A percentile compares a stretch with the other conserved stretches of the same genome.
Conservation (phyloP, 495 filamentous ascomycete genomes). For the Glonium stellatum region DNA sequence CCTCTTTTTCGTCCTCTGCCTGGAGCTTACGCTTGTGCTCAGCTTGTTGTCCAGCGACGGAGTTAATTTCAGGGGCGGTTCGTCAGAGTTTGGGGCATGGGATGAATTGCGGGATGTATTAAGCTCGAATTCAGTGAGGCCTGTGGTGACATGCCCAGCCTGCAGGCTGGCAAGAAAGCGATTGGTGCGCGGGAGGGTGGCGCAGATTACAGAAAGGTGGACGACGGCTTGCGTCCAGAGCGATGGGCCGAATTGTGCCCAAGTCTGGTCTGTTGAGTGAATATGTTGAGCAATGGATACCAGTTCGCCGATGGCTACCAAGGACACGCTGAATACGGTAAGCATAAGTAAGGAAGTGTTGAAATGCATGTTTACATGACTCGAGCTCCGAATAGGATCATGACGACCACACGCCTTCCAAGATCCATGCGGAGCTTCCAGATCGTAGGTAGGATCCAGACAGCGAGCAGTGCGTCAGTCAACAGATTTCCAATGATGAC, state of each 20-base stretch:
- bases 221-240: constrained; percentile 9
- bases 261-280: not conserved
- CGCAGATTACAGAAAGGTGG: constrained; percentile 15
- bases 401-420: constrained; percentile 13
- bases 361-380: constrained; percentile 7
- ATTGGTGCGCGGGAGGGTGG: constrained; percentile 19
- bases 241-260: not conserved
- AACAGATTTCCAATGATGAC: constrained; percentile 24
- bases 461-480: constrained; percentile 24
- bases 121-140: constrained; percentile 20
- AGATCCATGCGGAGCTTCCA: constrained; percentile 20
- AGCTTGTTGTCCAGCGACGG: not conserved
- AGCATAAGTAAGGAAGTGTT: not conserved
- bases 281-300: constrained; percentile 2
- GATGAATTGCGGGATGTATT: not conserved
- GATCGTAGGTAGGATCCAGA: constrained; percentile 22
- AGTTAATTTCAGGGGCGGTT: not conserved
- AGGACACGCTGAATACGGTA: not conserved
- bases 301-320: not conserved
- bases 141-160: constrained; percentile 5
- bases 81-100: not conserved
- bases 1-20: not conserved
- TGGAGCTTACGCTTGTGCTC: not conserved
- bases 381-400: constrained; percentile 19
- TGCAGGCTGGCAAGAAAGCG: constrained; percentile 16